Percentiles rank a stretch among this genome's conserved stretches.
These are phyloP conservation scores for Austroboletus niveus DNA, from an alignment of 1,284 basidiomycete species.

Conservation along the genomic window DNA sequence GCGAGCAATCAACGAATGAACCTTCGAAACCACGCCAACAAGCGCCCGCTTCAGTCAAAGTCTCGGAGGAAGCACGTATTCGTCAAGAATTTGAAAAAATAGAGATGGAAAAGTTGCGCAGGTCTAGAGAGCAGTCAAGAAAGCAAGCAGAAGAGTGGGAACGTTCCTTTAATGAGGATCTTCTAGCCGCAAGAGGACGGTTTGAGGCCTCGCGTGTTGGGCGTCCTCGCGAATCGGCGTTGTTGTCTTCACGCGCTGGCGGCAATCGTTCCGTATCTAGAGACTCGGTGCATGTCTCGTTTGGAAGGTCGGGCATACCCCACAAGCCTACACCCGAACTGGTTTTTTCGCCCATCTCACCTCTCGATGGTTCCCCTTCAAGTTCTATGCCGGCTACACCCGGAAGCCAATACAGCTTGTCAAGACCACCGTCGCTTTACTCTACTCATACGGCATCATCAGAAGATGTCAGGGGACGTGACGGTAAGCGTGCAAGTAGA, in stretches of 20 bases:
- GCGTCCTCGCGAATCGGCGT: slow-evolving; percentile 23
- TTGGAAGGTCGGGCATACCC: slow-evolving; percentile 36
- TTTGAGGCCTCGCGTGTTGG: slow-evolving; percentile 58
- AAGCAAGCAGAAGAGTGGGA: slow-evolving; percentile 54
- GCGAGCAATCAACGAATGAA: slow-evolving; percentile 4
- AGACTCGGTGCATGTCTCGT: slow-evolving; percentile 30
- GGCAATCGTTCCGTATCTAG: slow-evolving; percentile 43
- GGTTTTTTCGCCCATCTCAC: slow-evolving; percentile 29
- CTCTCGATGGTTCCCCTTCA: slow-evolving; percentile 41
- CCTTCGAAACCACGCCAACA: slow-evolving; percentile 2
- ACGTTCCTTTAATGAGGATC: slow-evolving; percentile 55
- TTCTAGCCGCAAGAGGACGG: slow-evolving; percentile 57
- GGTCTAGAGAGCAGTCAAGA: slow-evolving; percentile 55
- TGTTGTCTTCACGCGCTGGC: slow-evolving; percentile 33
- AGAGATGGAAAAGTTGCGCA: slow-evolving; percentile 54
- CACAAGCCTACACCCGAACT: slow-evolving; percentile 46
- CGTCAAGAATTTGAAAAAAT: slow-evolving; percentile 47
- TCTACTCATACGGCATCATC: slow-evolving; percentile 49
- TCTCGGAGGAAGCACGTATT: slow-evolving; percentile 48
- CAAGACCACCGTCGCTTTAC: slow-evolving; percentile 53
- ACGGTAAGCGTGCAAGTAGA: slow-evolving; percentile 36
- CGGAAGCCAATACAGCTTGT: slow-evolving; percentile 35
- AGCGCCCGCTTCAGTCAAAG: background rate
- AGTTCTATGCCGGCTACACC: slow-evolving; percentile 44
- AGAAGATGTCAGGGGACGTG: slow-evolving; percentile 49